Base-by-base conservation (phyloP, 2,329 filamentous ascomycete genomes). In the Aureobasidium subglaciale region DNA sequence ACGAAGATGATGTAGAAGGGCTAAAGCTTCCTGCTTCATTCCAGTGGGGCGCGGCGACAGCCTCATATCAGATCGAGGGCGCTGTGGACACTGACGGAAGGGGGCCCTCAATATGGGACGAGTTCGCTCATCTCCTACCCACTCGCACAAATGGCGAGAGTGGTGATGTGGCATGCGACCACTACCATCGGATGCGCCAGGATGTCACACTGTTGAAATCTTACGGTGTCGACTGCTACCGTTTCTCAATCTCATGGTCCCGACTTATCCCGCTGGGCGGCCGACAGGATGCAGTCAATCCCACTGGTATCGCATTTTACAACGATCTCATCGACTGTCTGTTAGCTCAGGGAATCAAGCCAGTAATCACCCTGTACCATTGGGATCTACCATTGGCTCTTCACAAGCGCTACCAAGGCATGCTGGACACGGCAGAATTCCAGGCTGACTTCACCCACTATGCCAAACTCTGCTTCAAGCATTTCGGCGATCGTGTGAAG, bases 251-350 rank as follows among this genome's bases (percentile, higher is more conserved):
- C 43, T 69, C 75, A 0, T 79, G 76, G 76, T 66, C 70, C 2
- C 70, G 77, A 1, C 74, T 79, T 50, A 65, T 78, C n/a, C 77
- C 77, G 0, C 78, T 79, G 53, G 74, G 71, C 3, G 68, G 68
- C 1, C n/a, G n/a, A n/a, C 40, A 24, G 2, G 73, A 69, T 9
- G 71, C 73, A 0, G 65, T 80, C 56, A 79, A 79, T 52, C 64
- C 74, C 53, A 62, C 71, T 40, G 76, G 68, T 0, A 63, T 79
- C n/a, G 63, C 68, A 2, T 76, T 79, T 57, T 79, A 79, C 57
- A 69, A 78, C 29, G 74, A 78, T 55, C 58, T 79, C 13, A 76
- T 79, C 40, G 30, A 30, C 2, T 34, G 62, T 35, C 59, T 74
- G 8, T 62, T 60, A n/a, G 38, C 43, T 32, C 60, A 56, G 11